Evolutionary conservation across 352 stramenopile species (phyloP).

Genomic region (Phytophthora idaei): DNA sequence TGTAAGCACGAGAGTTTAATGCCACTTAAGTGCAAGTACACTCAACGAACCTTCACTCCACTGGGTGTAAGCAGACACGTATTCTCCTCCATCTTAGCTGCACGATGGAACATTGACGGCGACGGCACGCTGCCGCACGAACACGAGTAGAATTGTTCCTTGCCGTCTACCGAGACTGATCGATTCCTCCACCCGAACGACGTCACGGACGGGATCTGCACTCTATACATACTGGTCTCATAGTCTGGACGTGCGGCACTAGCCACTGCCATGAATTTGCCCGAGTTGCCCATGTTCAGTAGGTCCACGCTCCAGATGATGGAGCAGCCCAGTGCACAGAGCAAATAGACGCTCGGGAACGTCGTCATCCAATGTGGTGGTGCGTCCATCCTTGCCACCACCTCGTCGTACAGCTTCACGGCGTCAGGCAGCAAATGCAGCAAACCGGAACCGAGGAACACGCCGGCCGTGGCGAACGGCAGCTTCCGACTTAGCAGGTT

Average conservation of each 20-base stretch:
- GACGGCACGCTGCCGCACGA: constrained; percentile 36
- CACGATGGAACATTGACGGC: constrained; percentile 47
- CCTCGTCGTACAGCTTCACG: constrained; percentile 60
- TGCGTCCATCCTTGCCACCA: constrained; percentile 38
- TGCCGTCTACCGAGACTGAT: constrained; percentile 44
- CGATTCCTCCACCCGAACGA: constrained; percentile 51
- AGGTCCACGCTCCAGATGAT: constrained; percentile 68
- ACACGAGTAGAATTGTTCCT: constrained; percentile 40
- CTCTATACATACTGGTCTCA: constrained; percentile 65
- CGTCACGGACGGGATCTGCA: constrained; percentile 62
- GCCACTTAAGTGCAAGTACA: neutral
- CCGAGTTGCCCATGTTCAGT: constrained; percentile 68
- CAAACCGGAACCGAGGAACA: constrained; percentile 68
- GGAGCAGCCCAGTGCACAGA: constrained; percentile 55
- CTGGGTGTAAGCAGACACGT: constrained; percentile 44
- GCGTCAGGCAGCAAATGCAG: constrained; percentile 65
- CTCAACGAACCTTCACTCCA: constrained; percentile 35
- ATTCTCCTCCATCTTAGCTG: constrained; percentile 41
- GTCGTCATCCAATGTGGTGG: constrained; percentile 44
- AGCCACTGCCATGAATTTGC: constrained; percentile 70
- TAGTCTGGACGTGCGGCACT: constrained; percentile 58
- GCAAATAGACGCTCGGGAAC: constrained; percentile 65
- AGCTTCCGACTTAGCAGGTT: constrained; percentile 60
- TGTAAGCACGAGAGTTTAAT: neutral
- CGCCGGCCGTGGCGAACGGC: constrained; percentile 62